Percentiles rank a stretch among this genome's conserved stretches.
phyloP scores from a whole-genome alignment of 2,329 filamentous ascomycete genomes.

The Fusarium vanettenii region DNA sequence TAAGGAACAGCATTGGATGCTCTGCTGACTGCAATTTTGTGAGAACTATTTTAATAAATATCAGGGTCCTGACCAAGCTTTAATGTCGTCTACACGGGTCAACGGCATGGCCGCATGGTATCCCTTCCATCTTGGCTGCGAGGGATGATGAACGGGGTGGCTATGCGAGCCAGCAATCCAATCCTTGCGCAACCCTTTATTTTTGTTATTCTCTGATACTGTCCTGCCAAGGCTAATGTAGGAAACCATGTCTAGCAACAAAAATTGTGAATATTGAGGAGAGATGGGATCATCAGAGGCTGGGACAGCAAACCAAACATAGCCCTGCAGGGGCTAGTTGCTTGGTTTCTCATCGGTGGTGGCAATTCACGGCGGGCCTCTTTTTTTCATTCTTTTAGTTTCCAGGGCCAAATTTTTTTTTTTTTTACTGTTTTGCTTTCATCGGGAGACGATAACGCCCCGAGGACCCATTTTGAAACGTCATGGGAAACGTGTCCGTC shows the following conservation, averaged over 20 bases:
- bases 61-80: conserved; percentile 3
- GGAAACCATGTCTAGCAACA: conserved; percentile 13
- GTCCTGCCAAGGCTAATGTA: conserved; percentile 19
- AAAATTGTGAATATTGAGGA: background rate
- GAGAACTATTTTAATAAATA: background rate
- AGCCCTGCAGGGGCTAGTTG: conserved; percentile 5
- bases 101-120: background rate
- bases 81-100: conserved; percentile 1
- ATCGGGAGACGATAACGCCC: background rate
- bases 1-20: background rate
- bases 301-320: background rate
- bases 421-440: background rate
- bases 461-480: background rate
- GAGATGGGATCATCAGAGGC: conserved; percentile 3
- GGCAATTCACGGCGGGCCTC: conserved; percentile 22
- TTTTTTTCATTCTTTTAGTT: background rate
- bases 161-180: background rate
- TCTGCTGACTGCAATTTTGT: background rate
- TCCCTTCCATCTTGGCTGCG: background rate
- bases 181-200: conserved; percentile 6
- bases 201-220: conserved; percentile 6
- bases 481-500: background rate
- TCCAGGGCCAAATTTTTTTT: background rate
- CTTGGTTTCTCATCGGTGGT: conserved; percentile 9
- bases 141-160: background rate